Percentiles rank a stretch among this genome's conserved stretches.
Evolutionary conservation across 2,329 filamentous ascomycete species (phyloP).

Genomic region (Curvularia lunata): DNA sequence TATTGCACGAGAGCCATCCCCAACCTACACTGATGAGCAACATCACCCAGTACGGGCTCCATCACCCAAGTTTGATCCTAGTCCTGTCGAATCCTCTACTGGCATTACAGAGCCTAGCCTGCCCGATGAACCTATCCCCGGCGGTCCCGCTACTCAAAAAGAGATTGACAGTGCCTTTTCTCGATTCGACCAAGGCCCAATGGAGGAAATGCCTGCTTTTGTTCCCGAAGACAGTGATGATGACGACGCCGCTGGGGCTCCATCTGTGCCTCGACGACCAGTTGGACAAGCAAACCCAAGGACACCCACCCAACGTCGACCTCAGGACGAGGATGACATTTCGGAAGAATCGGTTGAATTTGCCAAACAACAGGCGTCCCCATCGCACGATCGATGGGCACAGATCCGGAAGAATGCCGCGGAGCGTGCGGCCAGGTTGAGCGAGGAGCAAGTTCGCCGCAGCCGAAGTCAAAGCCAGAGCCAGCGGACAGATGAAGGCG

Average conservation of each 20-base stretch:
- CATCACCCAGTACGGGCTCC: constrained; percentile 27
- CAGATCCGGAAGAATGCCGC: constrained; percentile 95
- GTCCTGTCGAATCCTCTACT: constrained; percentile 33
- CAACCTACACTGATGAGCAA: constrained; percentile 29
- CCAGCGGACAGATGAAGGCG: constrained; percentile 75
- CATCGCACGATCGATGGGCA: constrained; percentile 81
- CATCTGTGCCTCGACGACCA: constrained; percentile 33
- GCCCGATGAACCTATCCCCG: constrained; percentile 62
- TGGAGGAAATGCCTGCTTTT: constrained; percentile 86
- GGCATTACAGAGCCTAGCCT: constrained; percentile 39
- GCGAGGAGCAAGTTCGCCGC: constrained; percentile 67
- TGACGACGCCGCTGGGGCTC: constrained; percentile 28
- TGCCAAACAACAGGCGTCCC: constrained; percentile 43
- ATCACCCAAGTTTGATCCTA: constrained; percentile 36
- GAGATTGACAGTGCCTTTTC: constrained; percentile 68
- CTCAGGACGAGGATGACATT: constrained; percentile 39
- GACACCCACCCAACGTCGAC: constrained; percentile 28
- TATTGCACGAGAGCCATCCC: constrained; percentile 35
- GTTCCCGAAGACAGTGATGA: constrained; percentile 59
- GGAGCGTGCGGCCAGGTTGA: constrained; percentile 72
- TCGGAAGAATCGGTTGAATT: constrained; percentile 54
- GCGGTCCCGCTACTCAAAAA: constrained; percentile 64
- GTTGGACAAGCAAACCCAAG: constrained; percentile 22
- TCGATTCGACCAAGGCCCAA: constrained; percentile 85
- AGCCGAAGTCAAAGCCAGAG: constrained; percentile 61